Base-by-base conservation (phyloP, 2,329 filamentous ascomycete genomes). In the Conoideocrella luteorostrata region DNA sequence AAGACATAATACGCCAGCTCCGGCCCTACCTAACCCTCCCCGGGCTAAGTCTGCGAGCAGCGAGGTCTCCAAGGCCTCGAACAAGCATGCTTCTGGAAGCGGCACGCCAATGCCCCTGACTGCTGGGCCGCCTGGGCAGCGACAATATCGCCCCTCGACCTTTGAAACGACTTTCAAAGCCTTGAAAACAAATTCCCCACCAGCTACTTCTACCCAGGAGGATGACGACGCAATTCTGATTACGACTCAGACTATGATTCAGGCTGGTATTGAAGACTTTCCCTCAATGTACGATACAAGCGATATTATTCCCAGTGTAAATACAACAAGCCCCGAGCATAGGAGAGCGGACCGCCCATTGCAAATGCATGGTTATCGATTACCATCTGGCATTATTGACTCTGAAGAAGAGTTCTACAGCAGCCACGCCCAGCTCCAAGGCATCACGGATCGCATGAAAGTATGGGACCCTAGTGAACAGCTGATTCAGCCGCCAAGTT, bases 51-150 rank as follows among this genome's bases (percentile, higher is more conserved):
- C 34, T 12, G 30, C 39, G 11, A 21, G 39, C 26, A 28, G 21
- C 13, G 42, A 47, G 28, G 13, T 37, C 22, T 37, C 29, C 7
- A 42, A 37, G 26, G 43, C 43, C 33, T 17, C 34, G 3, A 34
- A 28, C 4, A 48, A 52, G n/a, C 55, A 63, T 15, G 53, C 62
- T 3, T 58, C 54, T 21, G 61, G 61, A 1, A 58, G 63, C 1
- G 72, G 71, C 5, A 65, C 64, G 15, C 75, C 73, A n/a, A 65
- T 59, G 18, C 75, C 74, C 9, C 53, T 78, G 49, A 77, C 71
- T 17, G 75, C 75, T 22, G 75, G 75, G 2, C 75, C 75, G 33
- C 75, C 75, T 11, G 75, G 75, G 17, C 70, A 72, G 47, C 69
- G 74, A 33, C 71, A 73, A 44, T 69, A 69, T 50, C 69, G 64